Base-by-base conservation (phyloP, 73 alveolate genomes). In the Paramecium tetraurelia region DNA sequence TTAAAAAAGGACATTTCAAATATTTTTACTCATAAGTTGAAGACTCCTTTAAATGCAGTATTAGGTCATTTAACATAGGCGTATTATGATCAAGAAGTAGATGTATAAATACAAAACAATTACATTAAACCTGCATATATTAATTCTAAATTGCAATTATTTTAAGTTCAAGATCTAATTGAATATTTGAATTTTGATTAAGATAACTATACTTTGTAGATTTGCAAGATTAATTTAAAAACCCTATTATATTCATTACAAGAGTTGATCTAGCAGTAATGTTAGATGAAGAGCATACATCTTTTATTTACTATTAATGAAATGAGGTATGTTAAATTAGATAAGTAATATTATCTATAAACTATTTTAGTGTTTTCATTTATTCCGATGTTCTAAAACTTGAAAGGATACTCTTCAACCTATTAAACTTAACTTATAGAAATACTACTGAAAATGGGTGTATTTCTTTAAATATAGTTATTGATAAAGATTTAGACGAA, bases 1-100 rank as follows among this genome's bases (percentile, higher is more conserved):
- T 5, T 53, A 33, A 68, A 68, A 22, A 31, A 68, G 7, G 46
- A 68, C 11, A 27, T 68, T 3, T 68, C 84, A 12, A 68, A 68
- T 68, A 68, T 68, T 33, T 75, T 75, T 44, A 75, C 68, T n/a
- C 87, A 75, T 75, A 75, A 75, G 38, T 36, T 75, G 38, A 75
- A 36, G 4, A 75, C 87, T 3, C 87, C 87, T 14, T 36, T 75
- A 33, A 75, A 75, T 40, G 58, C 87, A 16, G 68, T 44, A 5
- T 36, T 75, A 33, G 87, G 87, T 5, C 59, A 75, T 75, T 40
- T 75, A 33, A 35, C 59, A 12, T 75, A 36, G 18, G 84, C 50
- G 0, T 53, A 53, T 53, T 53, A 53, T 18, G 69, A 53, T 18
- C 11, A 53, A 16, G 31, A 53, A 1, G 69, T 53, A 18, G 69